Conservation (phyloP, 192 early-diverging fungal species). For the Linnemannia zychae region DNA sequence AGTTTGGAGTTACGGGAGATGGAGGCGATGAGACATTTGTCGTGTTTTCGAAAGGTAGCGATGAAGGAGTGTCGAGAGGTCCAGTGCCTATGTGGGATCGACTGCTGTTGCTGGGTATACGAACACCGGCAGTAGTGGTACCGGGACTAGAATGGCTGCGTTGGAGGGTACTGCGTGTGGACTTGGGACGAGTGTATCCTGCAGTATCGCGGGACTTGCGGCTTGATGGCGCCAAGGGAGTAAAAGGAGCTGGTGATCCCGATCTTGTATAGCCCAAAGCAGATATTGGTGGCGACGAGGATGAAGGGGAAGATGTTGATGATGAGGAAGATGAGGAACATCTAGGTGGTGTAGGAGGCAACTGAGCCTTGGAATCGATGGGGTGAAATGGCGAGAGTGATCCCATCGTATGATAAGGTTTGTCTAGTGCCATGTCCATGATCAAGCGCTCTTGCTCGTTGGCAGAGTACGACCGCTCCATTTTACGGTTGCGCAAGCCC, state of each 20-base stretch:
- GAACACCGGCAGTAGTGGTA: not conserved
- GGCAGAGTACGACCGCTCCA: constrained; percentile 28
- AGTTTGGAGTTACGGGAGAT: not conserved
- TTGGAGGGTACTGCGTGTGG: constrained; percentile 12
- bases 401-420: constrained; percentile 8
- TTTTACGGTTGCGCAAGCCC: constrained; percentile 29
- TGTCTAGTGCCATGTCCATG: constrained; percentile 47
- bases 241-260: constrained; percentile 15
- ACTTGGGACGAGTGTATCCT: not conserved
- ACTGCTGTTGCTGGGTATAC: constrained; percentile 4
- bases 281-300: not conserved
- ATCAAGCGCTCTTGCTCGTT: constrained; percentile 36
- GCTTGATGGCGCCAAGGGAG: not conserved
- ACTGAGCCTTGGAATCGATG: not conserved
- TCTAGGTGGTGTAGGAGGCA: not conserved
- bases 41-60: not conserved
- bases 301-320: constrained; percentile 19
- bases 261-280: not conserved
- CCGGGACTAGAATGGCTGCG: constrained; percentile 47
- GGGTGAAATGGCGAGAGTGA: constrained; percentile 17
- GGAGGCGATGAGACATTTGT: not conserved
- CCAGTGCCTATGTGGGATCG: not conserved
- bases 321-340: constrained; percentile 29
- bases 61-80: not conserved
- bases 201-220: constrained; percentile 11